Evolutionary conservation across 495 filamentous ascomycete species (phyloP), one percentile per base, ranked within the genome.

Genomic region (Lophiostoma macrostomum): DNA sequence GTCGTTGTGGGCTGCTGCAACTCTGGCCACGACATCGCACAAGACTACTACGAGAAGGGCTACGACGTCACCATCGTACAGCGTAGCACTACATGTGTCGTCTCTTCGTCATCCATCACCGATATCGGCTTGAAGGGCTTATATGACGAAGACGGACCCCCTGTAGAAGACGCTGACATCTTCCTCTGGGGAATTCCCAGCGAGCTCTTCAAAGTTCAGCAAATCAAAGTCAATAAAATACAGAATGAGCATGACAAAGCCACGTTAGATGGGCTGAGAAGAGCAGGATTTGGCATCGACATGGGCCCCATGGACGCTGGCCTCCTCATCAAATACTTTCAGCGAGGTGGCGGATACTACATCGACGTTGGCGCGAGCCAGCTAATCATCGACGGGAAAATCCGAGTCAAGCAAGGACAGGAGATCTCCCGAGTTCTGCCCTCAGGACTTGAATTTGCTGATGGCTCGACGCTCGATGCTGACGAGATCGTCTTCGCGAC

Each of bases 61-160:
- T 86, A 86, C 58, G 75, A 85, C n/a, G 84, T 91, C n/a, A 91
- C 87, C 7, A 81, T 94, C 62, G 73, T 94, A 10, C 88, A 94
- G 72, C 80, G 89, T 14, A 84, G 83, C 0, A 80, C 81, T 12
- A 91, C 89, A 0, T 83, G 76, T 46, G 83, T 95, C 28, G 68
- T 90, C 5, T 77, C 79, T 0, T 56, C 52, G 16, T 12, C 29
- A 14, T 25, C 49, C 32, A 54, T 60, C 42, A 53, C 49, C 41
- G 50, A 61, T 12, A 52, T 61, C 34, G 80, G 76, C 12, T 67
- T 80, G 4, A 73, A 75, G 0, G 76, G 77, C 7, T 62, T 76
- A 13, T 94, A 88, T 61, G 75, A 77, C 14, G 86, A 90, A 59
- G 72, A 67, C 24, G 79, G 79, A 1, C 79, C 76, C 11, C 71